Percentiles rank a stretch among this genome's conserved stretches.
phyloP scores from a whole-genome alignment of 495 filamentous ascomycete genomes.

The Elasticomyces elasticus region DNA sequence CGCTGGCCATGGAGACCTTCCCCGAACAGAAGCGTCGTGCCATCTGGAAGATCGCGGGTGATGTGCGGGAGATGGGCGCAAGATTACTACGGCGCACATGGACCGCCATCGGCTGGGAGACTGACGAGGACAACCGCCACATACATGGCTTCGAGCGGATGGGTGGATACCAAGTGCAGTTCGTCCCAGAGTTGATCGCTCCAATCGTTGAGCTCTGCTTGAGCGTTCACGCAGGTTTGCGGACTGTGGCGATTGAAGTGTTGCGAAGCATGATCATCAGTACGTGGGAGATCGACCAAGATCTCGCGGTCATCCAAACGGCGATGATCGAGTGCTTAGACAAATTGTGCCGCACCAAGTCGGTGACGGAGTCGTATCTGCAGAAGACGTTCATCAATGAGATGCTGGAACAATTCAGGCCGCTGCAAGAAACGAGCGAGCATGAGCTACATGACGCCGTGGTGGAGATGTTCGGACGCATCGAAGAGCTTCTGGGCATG shows the following conservation, averaged over 20 bases:
- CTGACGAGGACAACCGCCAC: constrained; percentile 58
- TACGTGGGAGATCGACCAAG: constrained; percentile 94
- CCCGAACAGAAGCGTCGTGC: constrained; percentile 92
- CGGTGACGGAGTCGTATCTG: constrained; percentile 74
- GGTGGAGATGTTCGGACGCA: constrained; percentile 64
- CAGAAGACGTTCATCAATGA: constrained; percentile 91
- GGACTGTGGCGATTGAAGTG: constrained; percentile 83
- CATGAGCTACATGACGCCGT: constrained; percentile 70
- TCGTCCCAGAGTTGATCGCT: constrained; percentile 81
- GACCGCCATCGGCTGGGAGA: constrained; percentile 97
- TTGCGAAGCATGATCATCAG: constrained; percentile 96
- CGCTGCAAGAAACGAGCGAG: constrained; percentile 51
- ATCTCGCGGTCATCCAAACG: constrained; percentile 82
- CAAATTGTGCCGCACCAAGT: constrained; percentile 78
- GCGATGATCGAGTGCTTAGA: constrained; percentile 96
- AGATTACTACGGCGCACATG: constrained; percentile 73
- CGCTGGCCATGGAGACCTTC: constrained; percentile 87
- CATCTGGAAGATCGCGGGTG: constrained; percentile 97
- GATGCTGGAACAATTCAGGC: constrained; percentile 69
- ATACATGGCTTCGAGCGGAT: constrained; percentile 73
- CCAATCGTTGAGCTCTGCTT: constrained; percentile 91
- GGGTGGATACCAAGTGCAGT: constrained; percentile 97
- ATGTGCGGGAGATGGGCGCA: constrained; percentile 86
- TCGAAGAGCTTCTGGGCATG: constrained; percentile 85
- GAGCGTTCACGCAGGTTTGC: constrained; percentile 85